These are phyloP conservation scores for Earliella scabrosa DNA, from an alignment of 1,284 basidiomycete genomes.

Conservation along the genomic window DNA sequence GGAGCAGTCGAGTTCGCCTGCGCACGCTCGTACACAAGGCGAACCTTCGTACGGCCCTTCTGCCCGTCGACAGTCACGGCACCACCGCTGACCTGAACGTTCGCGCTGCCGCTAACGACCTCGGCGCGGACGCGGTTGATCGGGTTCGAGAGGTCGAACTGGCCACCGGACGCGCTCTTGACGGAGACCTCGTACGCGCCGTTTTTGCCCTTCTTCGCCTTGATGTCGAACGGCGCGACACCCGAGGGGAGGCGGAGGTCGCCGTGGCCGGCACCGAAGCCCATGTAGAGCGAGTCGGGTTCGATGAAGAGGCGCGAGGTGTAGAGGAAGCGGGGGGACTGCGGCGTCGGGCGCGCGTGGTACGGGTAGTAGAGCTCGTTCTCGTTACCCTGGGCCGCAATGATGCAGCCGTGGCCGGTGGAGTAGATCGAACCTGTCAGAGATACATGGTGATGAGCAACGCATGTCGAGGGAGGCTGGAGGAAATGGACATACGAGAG, in stretches of 20 bases:
- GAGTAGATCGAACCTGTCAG: conserved; percentile 6
- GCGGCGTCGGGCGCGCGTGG: conserved; percentile 11
- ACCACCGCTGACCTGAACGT: background rate
- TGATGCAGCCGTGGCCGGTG: conserved; percentile 12
- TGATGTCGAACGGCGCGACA: conserved; percentile 7
- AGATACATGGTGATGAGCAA: background rate
- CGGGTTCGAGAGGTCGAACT: conserved; percentile 10
- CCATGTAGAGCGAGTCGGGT: conserved; percentile 11
- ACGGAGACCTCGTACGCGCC: conserved; percentile 6
- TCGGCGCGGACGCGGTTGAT: conserved; percentile 6
- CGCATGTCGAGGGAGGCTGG: background rate
- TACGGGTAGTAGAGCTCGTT: conserved; percentile 14
- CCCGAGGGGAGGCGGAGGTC: conserved; percentile 11
- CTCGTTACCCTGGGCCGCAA: conserved; percentile 3
- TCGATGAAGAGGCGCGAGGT: conserved; percentile 9
- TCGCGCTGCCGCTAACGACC: conserved; percentile 1
- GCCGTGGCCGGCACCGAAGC: conserved; percentile 5
- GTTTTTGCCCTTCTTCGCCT: background rate
- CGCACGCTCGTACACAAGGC: conserved; percentile 12
- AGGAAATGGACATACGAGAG: background rate
- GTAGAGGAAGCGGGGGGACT: conserved; percentile 5
- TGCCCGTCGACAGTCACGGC: background rate
- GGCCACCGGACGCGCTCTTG: conserved; percentile 2
- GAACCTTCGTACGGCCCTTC: conserved; percentile 5
- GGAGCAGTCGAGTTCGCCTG: conserved; percentile 4